Conservation (phyloP, 192 early-diverging fungal species). For the Gigaspora rosea region DNA sequence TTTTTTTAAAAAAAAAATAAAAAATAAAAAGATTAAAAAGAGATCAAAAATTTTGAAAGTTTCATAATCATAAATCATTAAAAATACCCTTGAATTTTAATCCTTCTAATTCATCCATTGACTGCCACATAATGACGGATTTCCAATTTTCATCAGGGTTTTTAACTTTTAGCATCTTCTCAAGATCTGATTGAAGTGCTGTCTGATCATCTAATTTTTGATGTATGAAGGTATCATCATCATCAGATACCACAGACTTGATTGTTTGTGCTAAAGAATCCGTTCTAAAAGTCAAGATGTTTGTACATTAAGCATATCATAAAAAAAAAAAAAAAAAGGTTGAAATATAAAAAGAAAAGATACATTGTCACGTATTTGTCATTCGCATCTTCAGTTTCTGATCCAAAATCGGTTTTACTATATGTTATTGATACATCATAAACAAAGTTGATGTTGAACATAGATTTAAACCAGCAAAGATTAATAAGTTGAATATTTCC, state of each 20-base stretch:
- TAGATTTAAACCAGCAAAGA: neutral
- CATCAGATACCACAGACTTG: neutral
- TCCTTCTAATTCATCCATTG: conserved; percentile 13
- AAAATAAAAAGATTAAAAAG: neutral
- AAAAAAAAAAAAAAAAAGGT: neutral
- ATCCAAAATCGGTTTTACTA: neutral
- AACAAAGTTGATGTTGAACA: neutral
- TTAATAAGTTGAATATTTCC: neutral
- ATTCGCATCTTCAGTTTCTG: too few species aligned
- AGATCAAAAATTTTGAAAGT: neutral
- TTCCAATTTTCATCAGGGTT: conserved; percentile 1
- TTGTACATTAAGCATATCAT: neutral
- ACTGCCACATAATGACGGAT: neutral
- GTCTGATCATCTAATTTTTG: neutral
- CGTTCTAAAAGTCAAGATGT: neutral
- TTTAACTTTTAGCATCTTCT: neutral
- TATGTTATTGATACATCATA: neutral
- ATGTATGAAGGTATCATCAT: neutral
- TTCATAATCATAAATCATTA: neutral
- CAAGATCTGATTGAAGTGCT: conserved; percentile 5
- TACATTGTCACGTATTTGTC: neutral
- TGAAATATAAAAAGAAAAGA: neutral
- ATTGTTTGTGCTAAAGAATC: neutral
- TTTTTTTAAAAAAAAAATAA: neutral
- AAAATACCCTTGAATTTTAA: conserved; percentile 29